These are phyloP conservation scores for Lentinula novae-zelandiae DNA, from an alignment of 1,284 basidiomycete species.

Conservation along the genomic window DNA sequence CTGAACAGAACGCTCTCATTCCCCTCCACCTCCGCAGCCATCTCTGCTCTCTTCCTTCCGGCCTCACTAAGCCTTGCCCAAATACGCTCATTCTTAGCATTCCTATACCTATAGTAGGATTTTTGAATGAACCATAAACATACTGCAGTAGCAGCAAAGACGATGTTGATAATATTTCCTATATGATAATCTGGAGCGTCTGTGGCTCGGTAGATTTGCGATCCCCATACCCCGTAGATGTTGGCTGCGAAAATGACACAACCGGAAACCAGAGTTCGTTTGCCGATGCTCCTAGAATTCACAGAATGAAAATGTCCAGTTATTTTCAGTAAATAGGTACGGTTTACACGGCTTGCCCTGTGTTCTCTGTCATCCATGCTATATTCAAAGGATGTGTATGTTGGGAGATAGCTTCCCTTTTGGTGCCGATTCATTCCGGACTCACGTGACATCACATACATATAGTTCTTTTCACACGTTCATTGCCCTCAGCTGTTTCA, in stretches of 20 bases:
- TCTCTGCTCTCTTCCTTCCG: constrained; percentile 24
- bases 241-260: constrained; percentile 32
- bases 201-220: constrained; percentile 33
- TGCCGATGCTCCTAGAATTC: constrained; percentile 27
- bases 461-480: no score
- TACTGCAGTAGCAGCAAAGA: constrained; percentile 28
- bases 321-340: no score
- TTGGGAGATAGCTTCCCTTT: no score
- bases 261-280: constrained; percentile 32
- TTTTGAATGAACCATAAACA: constrained; percentile 33
- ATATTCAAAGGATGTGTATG: constrained; percentile 36
- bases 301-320: not conserved
- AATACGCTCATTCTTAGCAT: constrained; percentile 22
- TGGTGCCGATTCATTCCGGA: no score
- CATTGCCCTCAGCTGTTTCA: no score
- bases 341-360: constrained; percentile 18
- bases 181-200: constrained; percentile 34
- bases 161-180: constrained; percentile 36
- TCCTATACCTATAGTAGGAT: constrained; percentile 25
- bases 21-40: constrained; percentile 25
- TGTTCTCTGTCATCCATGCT: constrained; percentile 39
- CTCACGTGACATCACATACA: no score
- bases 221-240: constrained; percentile 29
- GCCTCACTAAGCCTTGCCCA: constrained; percentile 22
- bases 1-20: constrained; percentile 26